Evolutionary conservation across 1,139 yeast species (phyloP).

Genomic region (Magnusiomyces sp.): DNA sequence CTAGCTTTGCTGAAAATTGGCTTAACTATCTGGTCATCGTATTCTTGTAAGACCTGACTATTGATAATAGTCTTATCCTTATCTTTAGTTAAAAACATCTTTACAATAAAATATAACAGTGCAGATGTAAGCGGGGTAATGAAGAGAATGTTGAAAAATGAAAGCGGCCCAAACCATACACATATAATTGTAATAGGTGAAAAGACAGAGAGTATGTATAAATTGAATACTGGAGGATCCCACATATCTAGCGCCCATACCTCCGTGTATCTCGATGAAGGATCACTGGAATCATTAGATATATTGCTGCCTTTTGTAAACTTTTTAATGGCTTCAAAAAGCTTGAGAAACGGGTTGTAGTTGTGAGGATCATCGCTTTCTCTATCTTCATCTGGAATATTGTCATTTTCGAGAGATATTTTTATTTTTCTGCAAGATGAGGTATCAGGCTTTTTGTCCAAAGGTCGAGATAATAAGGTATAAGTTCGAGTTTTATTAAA

Average conservation of each 20-base stretch:
- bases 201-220: constrained; percentile 42
- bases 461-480: constrained; percentile 35
- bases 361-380: not conserved
- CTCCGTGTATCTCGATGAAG: constrained; percentile 8
- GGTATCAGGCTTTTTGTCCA: constrained; percentile 33
- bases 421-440: constrained; percentile 33
- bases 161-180: constrained; percentile 37
- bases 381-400: constrained; percentile 11
- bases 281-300: not conserved
- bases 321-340: not conserved
- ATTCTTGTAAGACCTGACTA: constrained; percentile 57
- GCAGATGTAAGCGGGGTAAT: constrained; percentile 22
- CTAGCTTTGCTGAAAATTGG: constrained; percentile 48
- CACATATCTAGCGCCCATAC: constrained; percentile 50
- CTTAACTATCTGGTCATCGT: constrained; percentile 54
- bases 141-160: constrained; percentile 31
- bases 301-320: constrained; percentile 2
- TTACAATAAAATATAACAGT: constrained; percentile 36
- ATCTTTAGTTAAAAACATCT: constrained; percentile 41
- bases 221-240: constrained; percentile 48
- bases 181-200: constrained; percentile 49
- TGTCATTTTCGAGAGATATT: constrained; percentile 5
- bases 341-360: not conserved
- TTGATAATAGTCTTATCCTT: constrained; percentile 54
- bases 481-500: constrained; percentile 29